Base-by-base conservation (phyloP, 1,139 yeast species). In the Maudiozyma humilis region DNA sequence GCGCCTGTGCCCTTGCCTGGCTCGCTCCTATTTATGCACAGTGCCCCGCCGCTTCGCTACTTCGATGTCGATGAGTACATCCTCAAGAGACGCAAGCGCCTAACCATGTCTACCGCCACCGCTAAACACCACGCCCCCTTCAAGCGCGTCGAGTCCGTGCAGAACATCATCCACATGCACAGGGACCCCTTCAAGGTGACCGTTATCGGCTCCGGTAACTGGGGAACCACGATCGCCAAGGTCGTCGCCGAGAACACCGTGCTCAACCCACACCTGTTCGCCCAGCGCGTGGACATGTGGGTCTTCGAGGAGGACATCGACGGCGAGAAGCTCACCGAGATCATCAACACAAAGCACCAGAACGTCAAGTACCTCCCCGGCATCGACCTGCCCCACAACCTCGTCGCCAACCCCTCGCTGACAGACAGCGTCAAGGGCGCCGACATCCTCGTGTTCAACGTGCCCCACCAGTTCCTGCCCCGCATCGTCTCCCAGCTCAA, bases 211-310 rank as follows among this genome's bases (percentile, higher is more conserved):
- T 81, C 88, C 13, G 91, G 91, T 57, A 82, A 82, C 64, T 82
- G 91, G 96, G 97, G 97, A 47, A 86, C 96, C 32, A 89, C 96
- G 4, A 88, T 89, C 45, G 96, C 96, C 52, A 89, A 89, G 68
- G 82, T 89, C 43, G 81, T 88, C 33, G 88, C 96, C 31, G 96
- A 89, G 66, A 88, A 87, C 67, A 70, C 89, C 40, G 71, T 71
- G 34, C 81, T 75, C 54, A 74, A 83, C 66, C 79, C 87, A 19
- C 71, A 77, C 35, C 65, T 84, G 51, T 89, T 89, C 62, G 74
- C 76, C 43, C 65, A 69, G 47, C 68, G 74, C 40, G 96, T 89
- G 38, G 77, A 79, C 55, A 88, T 89, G 96, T 89, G 97, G 97
- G 97, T 89, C 25, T 85, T 73, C 59, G 89, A 89, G 66, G 97